Conservation (phyloP, 164 flowering plant species). For the Tetracentron sinense region DNA sequence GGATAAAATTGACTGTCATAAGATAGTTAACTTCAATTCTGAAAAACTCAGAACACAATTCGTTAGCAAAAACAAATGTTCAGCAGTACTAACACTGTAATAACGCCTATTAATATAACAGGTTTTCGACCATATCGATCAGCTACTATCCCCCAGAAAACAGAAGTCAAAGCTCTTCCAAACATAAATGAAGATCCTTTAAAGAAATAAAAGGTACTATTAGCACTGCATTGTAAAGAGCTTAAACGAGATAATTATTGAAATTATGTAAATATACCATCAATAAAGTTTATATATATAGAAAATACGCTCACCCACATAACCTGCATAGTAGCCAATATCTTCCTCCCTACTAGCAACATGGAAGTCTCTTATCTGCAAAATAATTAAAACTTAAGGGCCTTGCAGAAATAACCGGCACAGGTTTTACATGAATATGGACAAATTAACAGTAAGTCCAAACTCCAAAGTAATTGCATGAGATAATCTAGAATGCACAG, state of each 20-base stretch:
- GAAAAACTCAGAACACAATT: not conserved
- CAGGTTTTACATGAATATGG: no score
- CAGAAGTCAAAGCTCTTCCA: constrained; percentile 80
- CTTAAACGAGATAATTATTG: no score
- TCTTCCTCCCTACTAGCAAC: constrained; percentile 70
- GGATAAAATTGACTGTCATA: not conserved
- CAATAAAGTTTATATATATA: not conserved
- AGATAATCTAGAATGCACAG: no score
- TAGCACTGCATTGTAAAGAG: not conserved
- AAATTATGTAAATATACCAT: not conserved
- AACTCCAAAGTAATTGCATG: no score
- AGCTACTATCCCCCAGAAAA: constrained; percentile 78
- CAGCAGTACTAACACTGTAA: constrained; percentile 55
- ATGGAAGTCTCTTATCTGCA: constrained; percentile 64
- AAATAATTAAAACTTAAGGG: no score
- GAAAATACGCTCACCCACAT: constrained; percentile 43
- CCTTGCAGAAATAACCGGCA: no score
- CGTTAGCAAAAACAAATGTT: not conserved
- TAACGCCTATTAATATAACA: constrained; percentile 51
- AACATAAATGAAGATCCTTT: constrained; percentile 71
- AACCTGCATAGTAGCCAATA: constrained; percentile 77
- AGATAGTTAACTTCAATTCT: not conserved
- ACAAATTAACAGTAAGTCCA: no score
- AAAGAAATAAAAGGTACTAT: constrained; percentile 11
- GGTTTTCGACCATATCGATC: constrained; percentile 89